Evolutionary conservation across 108 stramenopile species (phyloP).

Genomic region (Bacterosira constricta): DNA sequence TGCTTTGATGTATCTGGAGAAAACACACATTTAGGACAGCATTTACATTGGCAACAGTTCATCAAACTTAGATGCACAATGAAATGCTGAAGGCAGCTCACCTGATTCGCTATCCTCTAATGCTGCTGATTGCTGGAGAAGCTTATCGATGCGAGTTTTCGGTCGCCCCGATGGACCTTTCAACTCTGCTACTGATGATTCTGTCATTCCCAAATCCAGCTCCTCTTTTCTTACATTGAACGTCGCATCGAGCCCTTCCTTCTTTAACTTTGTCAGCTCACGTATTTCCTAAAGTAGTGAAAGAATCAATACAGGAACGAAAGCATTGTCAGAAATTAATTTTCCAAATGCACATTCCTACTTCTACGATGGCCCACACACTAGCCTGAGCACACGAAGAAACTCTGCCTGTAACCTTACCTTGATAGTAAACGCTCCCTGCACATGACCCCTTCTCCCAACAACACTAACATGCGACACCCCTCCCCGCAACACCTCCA

Average conservation of each 20-base stretch:
- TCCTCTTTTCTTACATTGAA: slow-evolving; percentile 79
- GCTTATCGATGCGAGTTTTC: slow-evolving; percentile 68
- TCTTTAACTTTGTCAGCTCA: slow-evolving; percentile 87
- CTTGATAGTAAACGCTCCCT: slow-evolving; percentile 98
- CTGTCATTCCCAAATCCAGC: slow-evolving; percentile 80
- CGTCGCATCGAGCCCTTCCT: slow-evolving; percentile 53
- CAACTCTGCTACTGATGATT: slow-evolving; percentile 70
- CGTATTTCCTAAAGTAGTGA: slow-evolving; percentile 72
- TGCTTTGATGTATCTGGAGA: slow-evolving; percentile 20
- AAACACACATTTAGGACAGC: not conserved
- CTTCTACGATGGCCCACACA: too few species aligned
- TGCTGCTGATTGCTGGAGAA: slow-evolving; percentile 57
- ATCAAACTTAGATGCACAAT: not conserved
- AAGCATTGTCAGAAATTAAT: too few species aligned
- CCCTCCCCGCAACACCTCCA: slow-evolving; percentile 66
- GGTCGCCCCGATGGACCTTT: slow-evolving; percentile 57
- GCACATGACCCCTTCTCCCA: slow-evolving; percentile 95
- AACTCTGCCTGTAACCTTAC: slow-evolving; percentile 11
- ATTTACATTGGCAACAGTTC: not conserved
- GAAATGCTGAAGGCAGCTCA: not conserved
- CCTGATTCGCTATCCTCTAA: slow-evolving; percentile 6
- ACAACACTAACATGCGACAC: slow-evolving; percentile 72
- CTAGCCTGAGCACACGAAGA: not conserved
- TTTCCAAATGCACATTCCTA: not conserved
- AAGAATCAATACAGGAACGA: slow-evolving; percentile 5